These are phyloP conservation scores for Phytophthora colocasiae DNA, from an alignment of 352 stramenopile genomes.

Conservation along the genomic window DNA sequence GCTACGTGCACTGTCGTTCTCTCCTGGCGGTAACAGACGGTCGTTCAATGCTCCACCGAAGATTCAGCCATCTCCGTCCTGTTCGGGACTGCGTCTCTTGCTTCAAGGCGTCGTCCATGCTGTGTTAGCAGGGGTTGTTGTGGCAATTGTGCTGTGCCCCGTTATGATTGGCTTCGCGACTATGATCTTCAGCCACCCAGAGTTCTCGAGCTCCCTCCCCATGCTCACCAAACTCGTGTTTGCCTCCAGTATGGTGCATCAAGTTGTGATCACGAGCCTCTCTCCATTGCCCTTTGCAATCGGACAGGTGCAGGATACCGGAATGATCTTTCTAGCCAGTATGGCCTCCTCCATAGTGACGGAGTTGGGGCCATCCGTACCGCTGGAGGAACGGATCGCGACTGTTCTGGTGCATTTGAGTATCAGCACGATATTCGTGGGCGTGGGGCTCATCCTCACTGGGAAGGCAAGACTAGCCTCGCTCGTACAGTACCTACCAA, in stretches of 20 bases:
- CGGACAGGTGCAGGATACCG: constrained; percentile 96
- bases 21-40: constrained; percentile 6
- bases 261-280: constrained; percentile 92
- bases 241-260: constrained; percentile 94
- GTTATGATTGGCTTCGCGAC: constrained; percentile 90
- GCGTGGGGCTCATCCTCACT: constrained; percentile 91
- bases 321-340: constrained; percentile 95
- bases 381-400: constrained; percentile 73
- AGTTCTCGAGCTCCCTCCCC: constrained; percentile 58
- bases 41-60: background rate
- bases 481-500: constrained; percentile 96
- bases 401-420: constrained; percentile 95
- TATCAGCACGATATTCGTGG: constrained; percentile 90
- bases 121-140: constrained; percentile 89
- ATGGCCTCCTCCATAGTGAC: constrained; percentile 94
- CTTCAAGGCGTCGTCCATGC: constrained; percentile 61
- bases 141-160: constrained; percentile 75
- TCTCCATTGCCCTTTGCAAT: constrained; percentile 96
- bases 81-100: constrained; percentile 21
- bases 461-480: constrained; percentile 90
- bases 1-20: constrained; percentile 36
- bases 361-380: constrained; percentile 61
- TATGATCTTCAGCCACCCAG: constrained; percentile 94
- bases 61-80: background rate
- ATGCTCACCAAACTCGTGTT: constrained; percentile 93